A percentile compares a stretch with the other conserved stretches of the same genome.
phyloP scores from a whole-genome alignment of 352 stramenopile genomes.

The Phytophthora sojae region DNA sequence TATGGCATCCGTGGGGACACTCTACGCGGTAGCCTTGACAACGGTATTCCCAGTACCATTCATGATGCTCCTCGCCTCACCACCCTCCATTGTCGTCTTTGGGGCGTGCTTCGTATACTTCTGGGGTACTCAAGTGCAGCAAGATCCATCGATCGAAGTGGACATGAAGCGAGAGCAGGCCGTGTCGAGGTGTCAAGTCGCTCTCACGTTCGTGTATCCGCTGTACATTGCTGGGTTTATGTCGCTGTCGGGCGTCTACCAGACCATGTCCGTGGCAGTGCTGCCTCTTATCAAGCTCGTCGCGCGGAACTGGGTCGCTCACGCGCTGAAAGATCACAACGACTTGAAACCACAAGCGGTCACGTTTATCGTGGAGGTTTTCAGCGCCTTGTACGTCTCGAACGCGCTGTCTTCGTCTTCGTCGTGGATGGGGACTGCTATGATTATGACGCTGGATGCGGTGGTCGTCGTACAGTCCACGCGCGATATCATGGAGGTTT shows the following conservation, averaged over 20 bases:
- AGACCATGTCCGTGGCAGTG: background rate
- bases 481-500: constrained; percentile 1
- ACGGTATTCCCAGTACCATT: background rate
- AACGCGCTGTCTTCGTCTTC: background rate
- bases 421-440: background rate
- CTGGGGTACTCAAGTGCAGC: background rate
- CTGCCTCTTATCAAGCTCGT: background rate
- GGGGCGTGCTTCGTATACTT: background rate
- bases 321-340: background rate
- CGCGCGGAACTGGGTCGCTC: constrained; percentile 4
- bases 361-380: constrained; percentile 19
- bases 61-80: background rate
- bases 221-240: background rate
- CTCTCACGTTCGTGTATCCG: background rate
- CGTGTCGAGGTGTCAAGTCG: background rate
- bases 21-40: background rate
- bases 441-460: constrained; percentile 4
- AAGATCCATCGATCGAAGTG: background rate
- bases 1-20: background rate
- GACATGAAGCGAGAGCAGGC: background rate
- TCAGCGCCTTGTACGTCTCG: constrained; percentile 6
- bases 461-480: constrained; percentile 1
- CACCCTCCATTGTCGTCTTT: background rate
- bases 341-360: constrained; percentile 8
- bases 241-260: background rate